These are phyloP conservation scores for Flammula alnicola DNA, from an alignment of 1,284 basidiomycete genomes.

Conservation along the genomic window DNA sequence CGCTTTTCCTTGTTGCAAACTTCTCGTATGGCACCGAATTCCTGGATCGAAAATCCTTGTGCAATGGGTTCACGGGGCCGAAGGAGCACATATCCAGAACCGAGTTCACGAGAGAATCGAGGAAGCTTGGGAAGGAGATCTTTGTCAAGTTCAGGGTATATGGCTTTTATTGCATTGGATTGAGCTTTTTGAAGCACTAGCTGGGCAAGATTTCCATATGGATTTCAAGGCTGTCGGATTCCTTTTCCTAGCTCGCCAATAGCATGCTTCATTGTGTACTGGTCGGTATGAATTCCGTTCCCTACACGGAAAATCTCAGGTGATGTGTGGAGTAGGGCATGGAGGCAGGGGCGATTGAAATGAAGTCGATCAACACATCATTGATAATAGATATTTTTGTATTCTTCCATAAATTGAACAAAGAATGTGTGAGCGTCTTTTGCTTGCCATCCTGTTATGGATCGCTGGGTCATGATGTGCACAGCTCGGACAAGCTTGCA, in stretches of 20 bases:
- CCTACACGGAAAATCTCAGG: slow-evolving; percentile 29
- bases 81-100: slow-evolving; percentile 16
- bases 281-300: slow-evolving; percentile 21
- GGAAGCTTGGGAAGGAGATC: slow-evolving; percentile 4
- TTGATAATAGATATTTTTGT: slow-evolving; percentile 33
- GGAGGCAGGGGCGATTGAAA: slow-evolving; percentile 30
- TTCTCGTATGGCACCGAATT: slow-evolving; percentile 1
- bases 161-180: slow-evolving; percentile 15
- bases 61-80: slow-evolving; percentile 9
- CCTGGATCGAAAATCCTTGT: background rate
- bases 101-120: slow-evolving; percentile 7
- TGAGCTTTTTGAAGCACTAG: slow-evolving; percentile 13
- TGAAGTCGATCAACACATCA: slow-evolving; percentile 27
- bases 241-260: slow-evolving; percentile 33
- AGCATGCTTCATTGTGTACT: slow-evolving; percentile 34
- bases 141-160: slow-evolving; percentile 17
- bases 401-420: slow-evolving; percentile 23
- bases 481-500: slow-evolving; percentile 19
- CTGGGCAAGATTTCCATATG: slow-evolving; percentile 13
- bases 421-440: background rate
- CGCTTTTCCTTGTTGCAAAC: slow-evolving; percentile 3
- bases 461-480: slow-evolving; percentile 18
- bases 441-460: slow-evolving; percentile 7
- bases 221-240: slow-evolving; percentile 29
- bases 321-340: slow-evolving; percentile 27